Base-by-base conservation (phyloP, 2,329 filamentous ascomycete genomes). In the Diplodia sapinea region DNA sequence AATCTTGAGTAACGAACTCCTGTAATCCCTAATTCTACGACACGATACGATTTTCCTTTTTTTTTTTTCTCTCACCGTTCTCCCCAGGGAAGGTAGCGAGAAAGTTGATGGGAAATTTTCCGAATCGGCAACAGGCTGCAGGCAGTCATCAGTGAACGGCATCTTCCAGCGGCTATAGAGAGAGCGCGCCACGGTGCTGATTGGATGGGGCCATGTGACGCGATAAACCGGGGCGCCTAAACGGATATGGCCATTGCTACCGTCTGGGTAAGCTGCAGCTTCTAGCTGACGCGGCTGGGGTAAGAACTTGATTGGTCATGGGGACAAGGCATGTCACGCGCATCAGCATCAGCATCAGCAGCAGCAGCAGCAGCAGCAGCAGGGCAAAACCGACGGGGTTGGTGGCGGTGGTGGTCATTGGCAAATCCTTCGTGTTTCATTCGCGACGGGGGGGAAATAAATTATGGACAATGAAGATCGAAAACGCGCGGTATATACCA, bases 281-380 rank as follows among this genome's bases (percentile, higher is more conserved):
- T n/a, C n/a, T 47, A 47, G 43, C 6, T 20, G 5, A 9, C 23
- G 17, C 11, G 29, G 47, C 31, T 38, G 51, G 33, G 12, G 26
- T 51, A 51, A 51, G 8, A 43, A 38, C 9, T 13, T 50, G 43
- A 63, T 63, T 63, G 59, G 59, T 63, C 59, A 63, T 51, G 50
- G 43, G 43, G 9, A 12, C 43, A 47, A 9, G 17, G 40, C 40
- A 47, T n/a, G 43, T 47, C 43, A 47, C 43, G 59, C 2, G 15
- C 59, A 26, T 26, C 3, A 26, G 23, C 23, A 26, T 2, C 23
- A 26, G 23, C 23, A 26, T 2, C 23, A 3, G 23, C 23, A 23
- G 23, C 23, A 26, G 23, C 23, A 26, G 23, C 23, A 26, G 23
- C 23, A 26, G 23, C 23, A 26, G 23, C 23, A 26, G 23, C 23